Conservation (phyloP, 1,139 yeast species). For the Hansenula sp. region DNA sequence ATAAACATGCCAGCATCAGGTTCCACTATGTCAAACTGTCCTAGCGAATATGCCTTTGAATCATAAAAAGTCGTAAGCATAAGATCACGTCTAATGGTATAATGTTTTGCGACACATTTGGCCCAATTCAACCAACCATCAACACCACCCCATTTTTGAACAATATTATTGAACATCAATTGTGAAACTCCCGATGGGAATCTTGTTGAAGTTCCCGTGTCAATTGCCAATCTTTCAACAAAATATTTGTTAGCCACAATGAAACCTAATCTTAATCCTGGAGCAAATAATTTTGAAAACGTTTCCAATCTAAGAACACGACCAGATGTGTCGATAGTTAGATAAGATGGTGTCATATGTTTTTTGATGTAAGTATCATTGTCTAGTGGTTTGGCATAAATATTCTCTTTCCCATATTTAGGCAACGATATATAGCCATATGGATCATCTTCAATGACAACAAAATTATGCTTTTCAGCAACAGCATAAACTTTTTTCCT, state of each 20-base stretch:
- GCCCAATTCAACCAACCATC: conserved; percentile 44
- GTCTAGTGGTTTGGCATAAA: conserved; percentile 43
- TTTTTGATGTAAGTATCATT: conserved; percentile 47
- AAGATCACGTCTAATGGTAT: conserved; percentile 52
- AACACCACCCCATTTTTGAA: conserved; percentile 32
- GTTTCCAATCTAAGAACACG: conserved; percentile 84
- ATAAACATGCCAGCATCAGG: conserved; percentile 83
- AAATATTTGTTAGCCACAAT: conserved; percentile 49
- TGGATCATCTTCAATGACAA: conserved; percentile 86
- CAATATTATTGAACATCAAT: conserved; percentile 20
- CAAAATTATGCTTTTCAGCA: conserved; percentile 66
- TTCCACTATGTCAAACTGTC: conserved; percentile 43
- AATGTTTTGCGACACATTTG: conserved; percentile 51
- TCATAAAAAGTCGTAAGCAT: conserved; percentile 33
- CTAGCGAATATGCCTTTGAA: conserved; percentile 33
- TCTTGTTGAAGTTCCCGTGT: conserved; percentile 36
- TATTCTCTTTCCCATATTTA: conserved; percentile 26
- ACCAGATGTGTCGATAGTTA: conserved; percentile 71
- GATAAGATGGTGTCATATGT: conserved; percentile 60
- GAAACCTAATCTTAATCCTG: conserved; percentile 78
- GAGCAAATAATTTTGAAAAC: conserved; percentile 76
- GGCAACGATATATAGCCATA: conserved; percentile 63
- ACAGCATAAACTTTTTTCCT: conserved; percentile 61
- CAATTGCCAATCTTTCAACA: conserved; percentile 28
- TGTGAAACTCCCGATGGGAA: conserved; percentile 43